phyloP scores from a whole-genome alignment of 2,329 filamentous ascomycete genomes.

The Pseudovirgaria hyperparasitica region DNA sequence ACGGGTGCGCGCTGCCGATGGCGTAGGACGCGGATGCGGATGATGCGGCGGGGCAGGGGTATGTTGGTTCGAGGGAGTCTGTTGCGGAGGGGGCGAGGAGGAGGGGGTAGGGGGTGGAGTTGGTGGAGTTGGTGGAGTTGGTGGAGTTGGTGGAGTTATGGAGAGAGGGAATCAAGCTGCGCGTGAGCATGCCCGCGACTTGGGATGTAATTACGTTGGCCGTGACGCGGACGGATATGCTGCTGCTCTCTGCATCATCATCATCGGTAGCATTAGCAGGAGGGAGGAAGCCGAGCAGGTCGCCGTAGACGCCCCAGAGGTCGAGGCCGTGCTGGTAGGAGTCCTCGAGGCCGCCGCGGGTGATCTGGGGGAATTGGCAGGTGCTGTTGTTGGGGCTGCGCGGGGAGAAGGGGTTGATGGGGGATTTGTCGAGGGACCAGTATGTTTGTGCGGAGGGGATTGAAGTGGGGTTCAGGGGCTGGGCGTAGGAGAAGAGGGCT shows the following conservation, averaged over 20 bases:
- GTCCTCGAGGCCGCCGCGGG: constrained; percentile 56
- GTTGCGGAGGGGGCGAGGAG: constrained; percentile 40
- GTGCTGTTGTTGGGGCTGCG: constrained; percentile 58
- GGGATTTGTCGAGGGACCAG: constrained; percentile 50
- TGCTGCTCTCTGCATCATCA: constrained; percentile 25
- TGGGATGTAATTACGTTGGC: constrained; percentile 75
- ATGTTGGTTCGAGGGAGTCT: constrained; percentile 64
- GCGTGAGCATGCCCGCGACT: constrained; percentile 62
- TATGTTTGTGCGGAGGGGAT: constrained; percentile 44
- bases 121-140: constrained; percentile 9
- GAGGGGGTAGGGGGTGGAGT: constrained; percentile 18
- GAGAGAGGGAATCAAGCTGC: constrained; percentile 49
- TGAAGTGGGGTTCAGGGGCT: constrained; percentile 36
- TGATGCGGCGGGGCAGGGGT: constrained; percentile 46
- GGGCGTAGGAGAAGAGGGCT: constrained; percentile 56
- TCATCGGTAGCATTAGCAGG: constrained; percentile 20
- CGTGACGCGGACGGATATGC: constrained; percentile 57
- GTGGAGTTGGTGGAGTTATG: too few species aligned
- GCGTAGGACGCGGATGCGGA: constrained; percentile 32
- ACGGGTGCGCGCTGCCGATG: constrained; percentile 26
- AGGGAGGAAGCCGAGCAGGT: constrained; percentile 56
- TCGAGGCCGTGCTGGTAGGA: constrained; percentile 66
- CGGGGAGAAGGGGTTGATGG: constrained; percentile 53
- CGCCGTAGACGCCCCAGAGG: constrained; percentile 62
- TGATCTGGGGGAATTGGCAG: constrained; percentile 76